Base-by-base conservation (phyloP, 2,329 filamentous ascomycete genomes). In the Penicillium sp. region DNA sequence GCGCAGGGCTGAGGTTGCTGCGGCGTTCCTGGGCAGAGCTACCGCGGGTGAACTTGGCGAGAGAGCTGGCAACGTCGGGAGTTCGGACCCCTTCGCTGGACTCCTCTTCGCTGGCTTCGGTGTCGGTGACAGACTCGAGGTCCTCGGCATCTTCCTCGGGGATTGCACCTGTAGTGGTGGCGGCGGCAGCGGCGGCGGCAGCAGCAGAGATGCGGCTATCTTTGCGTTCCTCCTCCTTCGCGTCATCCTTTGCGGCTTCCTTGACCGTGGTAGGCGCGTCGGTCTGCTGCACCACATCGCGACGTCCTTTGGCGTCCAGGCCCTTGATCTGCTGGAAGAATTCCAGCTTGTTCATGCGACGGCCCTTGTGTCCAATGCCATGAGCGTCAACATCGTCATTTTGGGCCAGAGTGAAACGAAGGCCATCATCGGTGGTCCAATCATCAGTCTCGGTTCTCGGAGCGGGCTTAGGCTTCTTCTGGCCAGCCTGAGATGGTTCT, bases 321-420 rank as follows among this genome's bases (percentile, higher is more conserved):
- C 78, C 72, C 50, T 81, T 78, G 68, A 87, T 83, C 60, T 85
- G 80, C 52, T 80, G 72, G 62, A 87, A 85, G 63, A 87, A 87
- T 55, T 87, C 83, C 3, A 79, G 73, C 62, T 86, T 87, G 71
- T 79, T 84, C 81, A 87, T 84, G 36, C 84, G 77, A 15, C 78
- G 76, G 29, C 83, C 83, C 60, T 81, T 81, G 47, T 75, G 69
- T 36, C 58, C 50, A 21, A 74, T 61, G 13, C 74, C 72, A 7
- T 64, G 61, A 49, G 67, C 56, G 33, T 59, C 64, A 42, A 74
- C 64, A n/a, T 67, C 64, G 30, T 68, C 65, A 49, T 70, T 66
- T 18, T 78, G 75, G n/a, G 77, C 79, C 33, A 87, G 76, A 3
- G 81, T 85, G 68, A 87, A 87, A 29, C 84, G 82, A 30, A 87